Evolutionary conservation across 2,329 filamentous ascomycete genomes (phyloP).

Genomic region (Canariomyces notabilis): DNA sequence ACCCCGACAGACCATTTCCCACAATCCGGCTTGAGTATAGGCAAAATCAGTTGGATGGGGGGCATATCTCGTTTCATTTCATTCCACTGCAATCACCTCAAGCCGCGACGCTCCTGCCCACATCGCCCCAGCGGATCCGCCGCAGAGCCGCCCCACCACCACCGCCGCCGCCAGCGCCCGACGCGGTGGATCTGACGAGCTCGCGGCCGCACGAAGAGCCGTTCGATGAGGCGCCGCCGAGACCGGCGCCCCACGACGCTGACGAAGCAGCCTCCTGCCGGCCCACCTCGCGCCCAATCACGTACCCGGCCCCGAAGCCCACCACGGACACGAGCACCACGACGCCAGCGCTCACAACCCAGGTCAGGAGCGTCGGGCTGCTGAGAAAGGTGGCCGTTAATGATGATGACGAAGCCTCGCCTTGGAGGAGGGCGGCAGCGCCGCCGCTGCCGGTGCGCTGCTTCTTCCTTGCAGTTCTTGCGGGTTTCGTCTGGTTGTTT

Average conservation of each 20-base stretch:
- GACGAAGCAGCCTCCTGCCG: slow-evolving; percentile 52
- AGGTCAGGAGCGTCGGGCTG: slow-evolving; percentile 57
- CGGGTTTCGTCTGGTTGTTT: slow-evolving; percentile 29
- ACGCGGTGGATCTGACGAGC: slow-evolving; percentile 44
- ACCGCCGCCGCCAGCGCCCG: background rate
- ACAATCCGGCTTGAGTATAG: too few species aligned
- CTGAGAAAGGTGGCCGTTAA: slow-evolving; percentile 34
- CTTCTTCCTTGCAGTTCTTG: slow-evolving; percentile 54
- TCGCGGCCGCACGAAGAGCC: slow-evolving; percentile 42
- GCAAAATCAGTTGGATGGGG: too few species aligned
- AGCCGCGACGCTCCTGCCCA: slow-evolving; percentile 48
- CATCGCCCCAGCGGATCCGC: slow-evolving; percentile 49
- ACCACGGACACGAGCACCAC: slow-evolving; percentile 64
- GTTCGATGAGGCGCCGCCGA: background rate
- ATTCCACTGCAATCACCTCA: slow-evolving; percentile 20
- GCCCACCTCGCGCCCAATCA: slow-evolving; percentile 62
- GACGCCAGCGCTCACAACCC: slow-evolving; percentile 62
- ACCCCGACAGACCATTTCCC: too few species aligned
- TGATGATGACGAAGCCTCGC: slow-evolving; percentile 29
- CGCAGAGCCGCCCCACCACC: slow-evolving; percentile 42
- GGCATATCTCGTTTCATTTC: background rate
- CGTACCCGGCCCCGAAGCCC: slow-evolving; percentile 64
- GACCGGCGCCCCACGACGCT: slow-evolving; percentile 25
- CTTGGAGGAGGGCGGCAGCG: slow-evolving; percentile 30
- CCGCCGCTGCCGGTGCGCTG: slow-evolving; percentile 41